Conservation (phyloP, 768 basidiomycete species). For the Kondoa malvinella region DNA sequence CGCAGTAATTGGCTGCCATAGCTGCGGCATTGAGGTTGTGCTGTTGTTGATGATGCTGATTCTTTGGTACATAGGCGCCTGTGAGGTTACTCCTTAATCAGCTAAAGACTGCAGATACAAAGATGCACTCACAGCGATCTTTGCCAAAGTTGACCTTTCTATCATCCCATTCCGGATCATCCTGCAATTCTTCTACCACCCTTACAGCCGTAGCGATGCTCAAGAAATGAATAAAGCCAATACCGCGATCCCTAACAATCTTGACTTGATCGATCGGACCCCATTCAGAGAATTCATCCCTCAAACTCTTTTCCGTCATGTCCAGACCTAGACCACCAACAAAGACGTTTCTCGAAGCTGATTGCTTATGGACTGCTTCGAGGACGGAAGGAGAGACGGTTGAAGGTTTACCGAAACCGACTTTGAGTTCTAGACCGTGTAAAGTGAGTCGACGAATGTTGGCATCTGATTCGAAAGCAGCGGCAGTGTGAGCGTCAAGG, state of each 20-base stretch:
- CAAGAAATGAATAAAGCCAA: constrained; percentile 96
- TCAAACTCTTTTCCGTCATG: constrained; percentile 74
- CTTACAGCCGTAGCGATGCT: constrained; percentile 88
- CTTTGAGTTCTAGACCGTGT: constrained; percentile 91
- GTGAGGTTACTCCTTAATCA: too few species aligned
- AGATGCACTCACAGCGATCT: constrained; percentile 72
- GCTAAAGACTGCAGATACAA: too few species aligned
- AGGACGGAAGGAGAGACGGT: constrained; percentile 71
- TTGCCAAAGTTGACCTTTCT: constrained; percentile 97
- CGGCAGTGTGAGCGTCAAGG: constrained; percentile 78
- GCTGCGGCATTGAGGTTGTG: constrained; percentile 34
- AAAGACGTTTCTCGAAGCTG: constrained; percentile 92
- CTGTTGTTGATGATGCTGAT: constrained; percentile 50
- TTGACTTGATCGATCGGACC: constrained; percentile 98
- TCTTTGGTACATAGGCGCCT: constrained; percentile 80
- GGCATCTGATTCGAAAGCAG: constrained; percentile 93
- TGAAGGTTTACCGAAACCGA: constrained; percentile 94
- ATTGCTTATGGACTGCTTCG: constrained; percentile 73
- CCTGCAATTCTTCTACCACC: constrained; percentile 85
- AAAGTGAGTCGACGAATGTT: constrained; percentile 81
- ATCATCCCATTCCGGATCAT: constrained; percentile 81
- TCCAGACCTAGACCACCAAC: constrained; percentile 77
- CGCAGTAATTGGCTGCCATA: constrained; percentile 30
- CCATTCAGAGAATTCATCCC: constrained; percentile 80
- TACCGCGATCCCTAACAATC: constrained; percentile 97